These are phyloP conservation scores for Geum urbanum DNA, from an alignment of 306 rosid species.

Conservation along the genomic window DNA sequence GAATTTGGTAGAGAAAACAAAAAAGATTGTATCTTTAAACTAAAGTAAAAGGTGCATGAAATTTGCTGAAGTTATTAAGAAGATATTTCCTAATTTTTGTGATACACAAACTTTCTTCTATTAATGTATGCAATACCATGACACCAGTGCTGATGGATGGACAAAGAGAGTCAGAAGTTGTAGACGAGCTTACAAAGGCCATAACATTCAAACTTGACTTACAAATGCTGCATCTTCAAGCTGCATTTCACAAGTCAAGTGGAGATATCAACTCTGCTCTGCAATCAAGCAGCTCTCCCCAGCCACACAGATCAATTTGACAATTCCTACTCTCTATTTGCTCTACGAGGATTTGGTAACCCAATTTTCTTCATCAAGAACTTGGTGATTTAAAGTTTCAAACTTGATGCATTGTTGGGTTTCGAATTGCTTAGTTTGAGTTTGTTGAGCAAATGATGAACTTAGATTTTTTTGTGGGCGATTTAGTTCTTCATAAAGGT, in stretches of 20 bases:
- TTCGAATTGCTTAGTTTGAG: background rate
- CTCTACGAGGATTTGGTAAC: no score
- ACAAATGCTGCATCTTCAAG: constrained; percentile 83
- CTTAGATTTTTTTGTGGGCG: background rate
- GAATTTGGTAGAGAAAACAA: background rate
- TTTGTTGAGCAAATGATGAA: background rate
- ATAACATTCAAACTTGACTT: constrained; percentile 68
- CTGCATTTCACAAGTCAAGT: constrained; percentile 70
- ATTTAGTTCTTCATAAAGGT: background rate
- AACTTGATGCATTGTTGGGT: background rate
- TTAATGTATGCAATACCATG: constrained; percentile 28
- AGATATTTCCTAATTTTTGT: background rate
- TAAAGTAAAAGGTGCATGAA: background rate
- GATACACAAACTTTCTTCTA: constrained; percentile 14
- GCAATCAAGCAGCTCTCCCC: constrained; percentile 69
- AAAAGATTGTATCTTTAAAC: background rate
- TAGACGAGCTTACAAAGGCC: constrained; percentile 69
- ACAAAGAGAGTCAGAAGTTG: constrained; percentile 71
- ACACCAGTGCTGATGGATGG: constrained; percentile 83
- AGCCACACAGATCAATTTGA: constrained; percentile 58
- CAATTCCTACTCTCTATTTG: no score
- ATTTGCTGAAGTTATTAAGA: background rate
- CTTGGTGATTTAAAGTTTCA: background rate
- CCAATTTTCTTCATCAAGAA: background rate
- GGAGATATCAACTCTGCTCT: constrained; percentile 48